A percentile compares a stretch with the other conserved stretches of the same genome.
Conservation (phyloP, 2,329 filamentous ascomycete genomes). For the Aspergillus jensenii region DNA sequence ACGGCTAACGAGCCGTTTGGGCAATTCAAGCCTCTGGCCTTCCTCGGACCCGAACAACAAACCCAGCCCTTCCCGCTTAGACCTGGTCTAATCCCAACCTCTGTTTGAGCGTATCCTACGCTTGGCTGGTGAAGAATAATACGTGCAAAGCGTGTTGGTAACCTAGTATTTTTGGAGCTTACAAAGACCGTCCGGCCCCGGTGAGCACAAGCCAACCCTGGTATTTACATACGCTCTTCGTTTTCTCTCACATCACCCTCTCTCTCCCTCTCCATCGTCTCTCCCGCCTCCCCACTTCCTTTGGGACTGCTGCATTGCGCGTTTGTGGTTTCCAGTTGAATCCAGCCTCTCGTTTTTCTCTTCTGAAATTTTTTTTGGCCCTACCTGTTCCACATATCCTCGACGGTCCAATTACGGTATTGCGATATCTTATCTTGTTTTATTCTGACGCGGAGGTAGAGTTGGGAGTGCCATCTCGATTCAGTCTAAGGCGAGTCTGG, state of each 20-base stretch:
- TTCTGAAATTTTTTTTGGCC: background rate
- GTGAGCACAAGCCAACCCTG: conserved; percentile 15
- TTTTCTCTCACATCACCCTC: conserved; percentile 1
- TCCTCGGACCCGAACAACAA: conserved; percentile 2
- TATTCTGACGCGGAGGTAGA: conserved; percentile 12
- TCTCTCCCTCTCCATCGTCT: background rate
- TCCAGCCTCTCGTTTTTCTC: conserved; percentile 5
- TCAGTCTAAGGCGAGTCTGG: conserved; percentile 2
- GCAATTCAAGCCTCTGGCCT: conserved; percentile 13
- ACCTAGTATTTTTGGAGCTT: conserved; percentile 14
- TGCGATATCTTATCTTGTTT: conserved; percentile 4
- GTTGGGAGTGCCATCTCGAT: conserved; percentile 1
- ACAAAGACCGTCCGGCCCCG: conserved; percentile 13
- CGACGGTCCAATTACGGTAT: conserved; percentile 2
- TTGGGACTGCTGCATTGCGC: conserved; percentile 7
- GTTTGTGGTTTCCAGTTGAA: conserved; percentile 10
- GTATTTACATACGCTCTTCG: conserved; percentile 10
- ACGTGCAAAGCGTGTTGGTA: background rate
- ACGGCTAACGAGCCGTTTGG: conserved; percentile 17
- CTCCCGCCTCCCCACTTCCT: conserved; percentile 5
- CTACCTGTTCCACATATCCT: background rate
- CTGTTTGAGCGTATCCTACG: conserved; percentile 13
- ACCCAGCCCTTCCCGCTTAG: conserved; percentile 11
- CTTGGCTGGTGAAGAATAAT: conserved; percentile 12
- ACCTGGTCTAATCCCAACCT: conserved; percentile 10